Percentiles rank a stretch among this genome's conserved stretches.
phyloP scores from a whole-genome alignment of 352 stramenopile genomes.

The Globisporangium heterothallicum region DNA sequence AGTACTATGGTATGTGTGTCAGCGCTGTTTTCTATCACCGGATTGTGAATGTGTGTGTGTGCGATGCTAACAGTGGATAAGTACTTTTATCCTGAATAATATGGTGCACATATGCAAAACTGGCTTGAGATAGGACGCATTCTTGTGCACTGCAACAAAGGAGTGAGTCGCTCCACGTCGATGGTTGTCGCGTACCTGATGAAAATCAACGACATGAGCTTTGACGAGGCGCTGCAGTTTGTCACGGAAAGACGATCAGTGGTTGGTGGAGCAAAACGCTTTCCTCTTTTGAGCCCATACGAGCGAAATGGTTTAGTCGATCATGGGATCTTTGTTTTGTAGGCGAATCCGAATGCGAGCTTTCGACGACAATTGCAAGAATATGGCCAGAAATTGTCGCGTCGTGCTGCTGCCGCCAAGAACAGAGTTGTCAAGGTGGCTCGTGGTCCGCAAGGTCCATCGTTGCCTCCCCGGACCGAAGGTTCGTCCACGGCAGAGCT shows the following conservation, averaged over 20 bases:
- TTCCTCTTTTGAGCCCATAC: no score
- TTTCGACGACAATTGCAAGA: constrained; percentile 61
- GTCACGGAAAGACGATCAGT: constrained; percentile 48
- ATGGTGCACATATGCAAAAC: no score
- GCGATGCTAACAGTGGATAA: constrained; percentile 41
- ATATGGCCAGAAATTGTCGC: constrained; percentile 44
- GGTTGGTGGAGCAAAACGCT: constrained; percentile 23
- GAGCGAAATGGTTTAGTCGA: no score
- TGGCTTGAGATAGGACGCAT: constrained; percentile 58
- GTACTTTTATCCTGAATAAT: constrained; percentile 24
- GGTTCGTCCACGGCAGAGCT: not conserved
- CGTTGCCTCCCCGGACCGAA: constrained; percentile 5
- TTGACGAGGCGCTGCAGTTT: constrained; percentile 58
- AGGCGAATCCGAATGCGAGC: constrained; percentile 66
- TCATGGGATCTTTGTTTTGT: no score
- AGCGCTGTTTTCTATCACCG: not conserved
- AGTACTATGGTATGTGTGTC: constrained; percentile 78
- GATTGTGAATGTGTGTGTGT: no score
- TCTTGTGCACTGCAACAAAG: constrained; percentile 91
- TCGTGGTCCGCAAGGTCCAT: constrained; percentile 12
- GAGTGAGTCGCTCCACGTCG: constrained; percentile 84
- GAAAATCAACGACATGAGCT: constrained; percentile 64
- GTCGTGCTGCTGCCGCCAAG: constrained; percentile 16
- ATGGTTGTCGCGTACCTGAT: constrained; percentile 91
- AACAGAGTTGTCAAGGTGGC: not conserved